phyloP scores from a whole-genome alignment of 163 green algal genomes.

The Scenedesmus sp. region DNA sequence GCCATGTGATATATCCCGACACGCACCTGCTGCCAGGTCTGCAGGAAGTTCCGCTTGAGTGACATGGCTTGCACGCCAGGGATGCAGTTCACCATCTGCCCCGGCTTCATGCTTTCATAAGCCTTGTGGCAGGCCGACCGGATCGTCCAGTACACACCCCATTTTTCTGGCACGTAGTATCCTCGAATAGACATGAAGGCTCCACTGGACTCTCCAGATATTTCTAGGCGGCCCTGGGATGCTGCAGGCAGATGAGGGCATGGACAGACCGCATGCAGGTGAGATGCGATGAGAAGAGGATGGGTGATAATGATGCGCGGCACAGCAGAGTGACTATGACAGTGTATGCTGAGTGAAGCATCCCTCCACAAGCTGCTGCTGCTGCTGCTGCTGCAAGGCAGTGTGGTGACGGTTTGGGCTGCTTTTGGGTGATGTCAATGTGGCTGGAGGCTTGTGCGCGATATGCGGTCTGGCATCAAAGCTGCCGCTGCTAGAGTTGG shows the following conservation, averaged over 20 bases:
- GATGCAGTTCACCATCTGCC: conserved; percentile 71
- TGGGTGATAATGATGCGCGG: too few species aligned
- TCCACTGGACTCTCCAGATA: conserved; percentile 43
- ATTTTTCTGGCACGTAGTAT: conserved; percentile 61
- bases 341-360: too few species aligned
- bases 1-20: background rate
- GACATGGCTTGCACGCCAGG: conserved; percentile 71
- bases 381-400: too few species aligned
- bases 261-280: background rate
- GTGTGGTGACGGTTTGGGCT: too few species aligned
- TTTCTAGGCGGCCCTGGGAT: background rate
- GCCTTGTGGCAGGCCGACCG: conserved; percentile 41
- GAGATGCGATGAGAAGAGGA: too few species aligned
- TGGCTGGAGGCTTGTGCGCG: too few species aligned
- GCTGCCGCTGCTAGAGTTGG: too few species aligned
- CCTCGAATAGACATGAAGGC: conserved; percentile 62
- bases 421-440: too few species aligned
- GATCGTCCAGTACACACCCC: conserved; percentile 77
- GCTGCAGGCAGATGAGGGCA: background rate
- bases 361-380: too few species aligned
- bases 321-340: too few species aligned
- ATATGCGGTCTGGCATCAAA: too few species aligned
- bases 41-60: conserved; percentile 68
- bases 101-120: conserved; percentile 10
- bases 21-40: conserved; percentile 62